phyloP scores from a whole-genome alignment of 2,329 filamentous ascomycete genomes.

The Microsporum canis region DNA sequence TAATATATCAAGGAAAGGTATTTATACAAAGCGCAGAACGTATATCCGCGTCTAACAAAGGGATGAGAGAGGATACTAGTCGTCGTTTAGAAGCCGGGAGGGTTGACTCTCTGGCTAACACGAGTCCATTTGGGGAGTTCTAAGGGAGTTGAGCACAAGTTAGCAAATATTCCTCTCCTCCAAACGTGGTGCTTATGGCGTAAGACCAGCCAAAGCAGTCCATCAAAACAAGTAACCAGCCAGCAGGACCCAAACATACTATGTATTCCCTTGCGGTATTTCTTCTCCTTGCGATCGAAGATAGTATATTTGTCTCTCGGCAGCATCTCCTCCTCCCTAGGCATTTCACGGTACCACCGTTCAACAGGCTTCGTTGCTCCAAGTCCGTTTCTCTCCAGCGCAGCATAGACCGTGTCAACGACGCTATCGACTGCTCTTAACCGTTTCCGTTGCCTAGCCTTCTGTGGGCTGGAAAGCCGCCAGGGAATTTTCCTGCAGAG shows the following conservation, averaged over 20 bases:
- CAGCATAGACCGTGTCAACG: slow-evolving; percentile 69
- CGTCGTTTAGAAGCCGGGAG: slow-evolving; percentile 66
- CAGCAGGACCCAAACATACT: slow-evolving; percentile 50
- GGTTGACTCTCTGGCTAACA: slow-evolving; percentile 86
- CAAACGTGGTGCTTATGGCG: not conserved
- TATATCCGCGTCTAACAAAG: not conserved
- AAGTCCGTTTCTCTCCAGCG: slow-evolving; percentile 61
- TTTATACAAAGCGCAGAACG: not conserved
- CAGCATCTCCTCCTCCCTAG: slow-evolving; percentile 87
- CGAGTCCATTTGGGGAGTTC: slow-evolving; percentile 88
- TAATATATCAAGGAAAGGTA: not conserved
- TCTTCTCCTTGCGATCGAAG: slow-evolving; percentile 92
- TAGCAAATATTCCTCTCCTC: slow-evolving; percentile 4
- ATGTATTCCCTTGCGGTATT: slow-evolving; percentile 92
- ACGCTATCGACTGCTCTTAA: slow-evolving; percentile 76
- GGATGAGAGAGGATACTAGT: not conserved
- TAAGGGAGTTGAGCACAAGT: slow-evolving; percentile 26
- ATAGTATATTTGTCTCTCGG: slow-evolving; percentile 96
- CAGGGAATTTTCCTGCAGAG: slow-evolving; percentile 77
- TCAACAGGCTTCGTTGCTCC: slow-evolving; percentile 65
- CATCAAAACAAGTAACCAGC: not conserved
- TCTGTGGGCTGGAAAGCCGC: slow-evolving; percentile 86
- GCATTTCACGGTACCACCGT: slow-evolving; percentile 93
- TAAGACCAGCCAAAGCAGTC: not conserved
- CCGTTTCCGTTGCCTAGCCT: slow-evolving; percentile 71